Conservation (phyloP, 768 basidiomycete species). For the Tricholoma matsutake region DNA sequence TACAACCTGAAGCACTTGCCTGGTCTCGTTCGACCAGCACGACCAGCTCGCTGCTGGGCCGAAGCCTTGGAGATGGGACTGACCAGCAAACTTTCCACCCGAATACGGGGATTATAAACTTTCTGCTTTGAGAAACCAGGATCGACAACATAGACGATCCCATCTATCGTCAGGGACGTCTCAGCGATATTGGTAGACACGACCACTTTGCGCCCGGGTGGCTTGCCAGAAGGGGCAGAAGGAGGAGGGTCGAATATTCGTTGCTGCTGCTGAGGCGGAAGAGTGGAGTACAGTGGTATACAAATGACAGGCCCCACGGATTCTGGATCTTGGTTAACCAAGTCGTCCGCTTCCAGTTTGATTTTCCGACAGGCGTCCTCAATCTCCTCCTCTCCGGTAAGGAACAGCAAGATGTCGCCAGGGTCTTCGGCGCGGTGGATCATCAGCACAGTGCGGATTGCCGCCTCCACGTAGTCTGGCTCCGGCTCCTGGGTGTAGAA, state of each 20-base stretch:
- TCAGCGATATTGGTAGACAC: constrained; percentile 98
- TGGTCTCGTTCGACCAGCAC: constrained; percentile 92
- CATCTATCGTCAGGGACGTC: constrained; percentile 96
- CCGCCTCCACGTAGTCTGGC: constrained; percentile 95
- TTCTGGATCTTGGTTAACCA: constrained; percentile 65
- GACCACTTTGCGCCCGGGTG: constrained; percentile 90
- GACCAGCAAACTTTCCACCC: constrained; percentile 91
- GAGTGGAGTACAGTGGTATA: constrained; percentile 91
- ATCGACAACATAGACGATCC: constrained; percentile 99
- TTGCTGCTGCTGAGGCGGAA: constrained; percentile 94
- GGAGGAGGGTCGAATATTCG: constrained; percentile 94
- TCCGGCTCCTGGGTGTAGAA: constrained; percentile 93
- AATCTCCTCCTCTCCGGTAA: constrained; percentile 98
- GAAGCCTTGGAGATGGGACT: constrained; percentile 96
- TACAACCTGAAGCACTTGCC: constrained; percentile 98
- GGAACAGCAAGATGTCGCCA: constrained; percentile 90
- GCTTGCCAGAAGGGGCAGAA: constrained; percentile 55
- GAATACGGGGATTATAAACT: constrained; percentile 95
- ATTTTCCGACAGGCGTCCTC: constrained; percentile 96
- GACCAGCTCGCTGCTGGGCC: constrained; percentile 93
- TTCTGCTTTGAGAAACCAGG: constrained; percentile 98
- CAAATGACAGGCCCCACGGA: constrained; percentile 85
- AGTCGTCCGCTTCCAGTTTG: constrained; percentile 84
- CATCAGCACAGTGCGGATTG: constrained; percentile 94
- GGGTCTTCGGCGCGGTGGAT: constrained; percentile 94